Evolutionary conservation across 805 yeast species (phyloP).

Genomic region (Torulaspora quercuum): DNA sequence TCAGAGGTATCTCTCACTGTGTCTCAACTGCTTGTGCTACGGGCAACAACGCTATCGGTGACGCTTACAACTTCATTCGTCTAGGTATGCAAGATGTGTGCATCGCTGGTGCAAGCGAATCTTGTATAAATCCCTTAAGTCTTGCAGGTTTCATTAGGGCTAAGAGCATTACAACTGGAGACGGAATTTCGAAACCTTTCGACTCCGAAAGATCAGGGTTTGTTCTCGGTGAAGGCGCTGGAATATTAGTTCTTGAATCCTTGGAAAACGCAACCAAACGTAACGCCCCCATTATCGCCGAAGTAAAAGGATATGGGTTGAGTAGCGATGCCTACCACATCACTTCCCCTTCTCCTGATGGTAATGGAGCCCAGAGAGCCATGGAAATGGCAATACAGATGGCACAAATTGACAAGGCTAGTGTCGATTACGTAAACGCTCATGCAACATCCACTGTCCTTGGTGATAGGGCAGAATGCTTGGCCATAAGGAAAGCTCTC

Average conservation of each 20-base stretch:
- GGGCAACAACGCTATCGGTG: conserved; percentile 91
- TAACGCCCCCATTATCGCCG: conserved; percentile 70
- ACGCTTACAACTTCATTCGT: conserved; percentile 75
- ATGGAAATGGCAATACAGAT: conserved; percentile 70
- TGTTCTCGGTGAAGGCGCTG: conserved; percentile 92
- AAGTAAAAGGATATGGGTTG: conserved; percentile 81
- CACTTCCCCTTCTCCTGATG: conserved; percentile 82
- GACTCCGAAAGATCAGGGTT: conserved; percentile 78
- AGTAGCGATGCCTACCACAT: conserved; percentile 91
- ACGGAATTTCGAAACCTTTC: conserved; percentile 78
- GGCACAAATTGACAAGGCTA: conserved; percentile 45
- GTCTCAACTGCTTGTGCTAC: conserved; percentile 97
- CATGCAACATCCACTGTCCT: conserved; percentile 92
- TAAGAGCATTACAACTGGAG: conserved; percentile 65
- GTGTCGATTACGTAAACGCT: conserved; percentile 81
- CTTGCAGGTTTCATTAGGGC: conserved; percentile 91
- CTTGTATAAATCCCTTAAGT: conserved; percentile 79
- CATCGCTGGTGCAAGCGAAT: conserved; percentile 94
- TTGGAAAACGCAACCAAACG: conserved; percentile 69
- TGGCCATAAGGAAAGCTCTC: conserved; percentile 52
- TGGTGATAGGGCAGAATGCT: conserved; percentile 86
- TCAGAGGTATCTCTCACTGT: conserved; percentile 83
- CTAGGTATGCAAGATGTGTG: conserved; percentile 81
- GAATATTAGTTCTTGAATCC: conserved; percentile 71
- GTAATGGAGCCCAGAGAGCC: conserved; percentile 79